Base-by-base conservation (phyloP, 495 filamentous ascomycete genomes). In the Aspergillus coremiiformis region DNA sequence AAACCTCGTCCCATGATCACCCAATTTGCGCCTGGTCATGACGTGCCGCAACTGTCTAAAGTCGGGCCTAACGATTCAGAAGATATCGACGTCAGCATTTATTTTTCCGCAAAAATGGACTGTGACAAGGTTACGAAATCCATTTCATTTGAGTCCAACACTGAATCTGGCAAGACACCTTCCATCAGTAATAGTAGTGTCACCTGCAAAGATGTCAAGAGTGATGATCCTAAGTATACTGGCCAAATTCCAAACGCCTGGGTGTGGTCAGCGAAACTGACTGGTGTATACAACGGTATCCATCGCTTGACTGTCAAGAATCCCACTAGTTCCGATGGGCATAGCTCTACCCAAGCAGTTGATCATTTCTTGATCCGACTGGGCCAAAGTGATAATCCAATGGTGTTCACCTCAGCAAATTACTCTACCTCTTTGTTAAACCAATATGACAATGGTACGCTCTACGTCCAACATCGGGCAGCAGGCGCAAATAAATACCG, bases 1-100 rank as follows among this genome's bases (percentile, higher is more conserved):
- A 44, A 59, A 15, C 80, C 81, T n/a, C 66, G 71, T 1, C 84
- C 85, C 5, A 82, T 84, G 70, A 81, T 89, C 55, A 87, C 84
- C 9, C 73, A 74, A 42, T 83, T 87, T 55, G 48, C 63, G 0
- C 85, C 85, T 0, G 82, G 84, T 3, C 85, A 89, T 56, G 85
- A 89, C 52, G 53, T 61, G 0, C 79, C 83, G 1, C 49, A 85
- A 0, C 58, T 77, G 6, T 85, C 83, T 0, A 75, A 67, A 4
- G 73, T 71, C 5, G 50, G 35, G 12, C 63, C 73, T 0, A 68
- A 65, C 23, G 67, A 76, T 37, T 55, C 68, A 7, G 77, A 85
- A 33, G 62, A 63, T 3, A 56, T 84, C 5, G 53, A 72, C 2
- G 57, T 85, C 30, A 64, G 74, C 39, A 48, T 89, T 12, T 77